phyloP scores from a whole-genome alignment of 768 basidiomycete genomes.

The Rossbeevera mucosa region DNA sequence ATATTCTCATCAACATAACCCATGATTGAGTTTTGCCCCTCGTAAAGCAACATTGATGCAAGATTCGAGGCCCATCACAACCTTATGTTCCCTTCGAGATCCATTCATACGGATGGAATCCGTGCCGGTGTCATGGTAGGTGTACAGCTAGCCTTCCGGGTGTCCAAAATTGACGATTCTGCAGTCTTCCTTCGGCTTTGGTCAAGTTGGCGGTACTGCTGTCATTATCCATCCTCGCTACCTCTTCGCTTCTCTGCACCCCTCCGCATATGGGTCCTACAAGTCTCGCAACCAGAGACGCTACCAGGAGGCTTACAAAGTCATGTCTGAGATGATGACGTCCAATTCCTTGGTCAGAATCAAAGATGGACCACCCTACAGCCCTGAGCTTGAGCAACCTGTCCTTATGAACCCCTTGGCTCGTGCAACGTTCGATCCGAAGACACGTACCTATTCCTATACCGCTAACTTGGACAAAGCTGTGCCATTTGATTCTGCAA shows the following conservation, averaged over 20 bases:
- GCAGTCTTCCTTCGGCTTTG: slow-evolving; percentile 94
- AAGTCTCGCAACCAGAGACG: slow-evolving; percentile 61
- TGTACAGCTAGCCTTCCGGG: slow-evolving; percentile 4
- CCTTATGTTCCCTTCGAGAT: slow-evolving; percentile 96
- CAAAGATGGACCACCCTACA: slow-evolving; percentile 90
- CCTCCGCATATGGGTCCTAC: slow-evolving; percentile 77
- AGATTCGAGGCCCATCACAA: slow-evolving; percentile 84
- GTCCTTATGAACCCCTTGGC: slow-evolving; percentile 93
- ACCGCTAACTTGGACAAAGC: slow-evolving; percentile 53
- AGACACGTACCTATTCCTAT: slow-evolving; percentile 86
- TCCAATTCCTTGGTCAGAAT: slow-evolving; percentile 89
- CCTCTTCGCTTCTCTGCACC: slow-evolving; percentile 79
- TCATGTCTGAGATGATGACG: slow-evolving; percentile 95
- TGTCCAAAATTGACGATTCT: background rate
- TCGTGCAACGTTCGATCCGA: slow-evolving; percentile 72
- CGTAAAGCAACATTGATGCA: slow-evolving; percentile 81
- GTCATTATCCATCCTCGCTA: slow-evolving; percentile 88
- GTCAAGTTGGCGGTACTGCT: slow-evolving; percentile 94
- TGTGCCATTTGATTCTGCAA: slow-evolving; percentile 55
- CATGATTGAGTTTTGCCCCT: background rate
- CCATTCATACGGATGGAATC: slow-evolving; percentile 92
- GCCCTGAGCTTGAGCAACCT: slow-evolving; percentile 75
- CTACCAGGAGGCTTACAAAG: slow-evolving; percentile 72
- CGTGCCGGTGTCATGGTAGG: slow-evolving; percentile 81
- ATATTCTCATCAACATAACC: background rate